phyloP scores from a whole-genome alignment of 1,139 yeast species.

The Yamadazyma dendronema region DNA sequence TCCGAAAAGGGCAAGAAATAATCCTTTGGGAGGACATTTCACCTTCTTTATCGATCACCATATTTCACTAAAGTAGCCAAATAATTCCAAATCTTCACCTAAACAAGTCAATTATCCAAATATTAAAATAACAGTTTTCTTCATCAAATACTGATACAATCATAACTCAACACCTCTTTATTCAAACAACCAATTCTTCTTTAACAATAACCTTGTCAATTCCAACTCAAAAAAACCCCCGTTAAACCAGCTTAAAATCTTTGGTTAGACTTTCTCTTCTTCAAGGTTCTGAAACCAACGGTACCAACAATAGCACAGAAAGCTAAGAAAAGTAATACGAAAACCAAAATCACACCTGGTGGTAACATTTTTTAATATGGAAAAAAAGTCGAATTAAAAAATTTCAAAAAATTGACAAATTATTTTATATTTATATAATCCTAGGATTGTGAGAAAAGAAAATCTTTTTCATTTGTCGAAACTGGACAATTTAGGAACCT shows the following conservation, averaged over 20 bases:
- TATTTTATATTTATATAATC: conserved; percentile 10
- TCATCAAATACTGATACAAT: too few species aligned
- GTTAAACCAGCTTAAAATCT: conserved; percentile 36
- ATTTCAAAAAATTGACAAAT: conserved; percentile 8
- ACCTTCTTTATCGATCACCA: not conserved
- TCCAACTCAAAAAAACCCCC: conserved; percentile 1
- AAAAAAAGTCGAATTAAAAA: conserved; percentile 5
- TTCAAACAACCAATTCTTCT: not conserved
- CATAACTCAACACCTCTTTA: not conserved
- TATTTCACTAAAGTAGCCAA: conserved; percentile 3
- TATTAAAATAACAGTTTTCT: not conserved
- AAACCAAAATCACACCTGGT: conserved; percentile 52
- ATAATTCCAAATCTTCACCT: not conserved
- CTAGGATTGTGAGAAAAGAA: not conserved
- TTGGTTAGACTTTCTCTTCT: conserved; percentile 46
- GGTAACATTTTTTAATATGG: conserved; percentile 37
- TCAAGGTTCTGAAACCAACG: conserved; percentile 35
- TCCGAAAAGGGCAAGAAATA: conserved; percentile 2
- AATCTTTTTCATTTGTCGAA: conserved; percentile 1
- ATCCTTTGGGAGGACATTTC: conserved; percentile 1
- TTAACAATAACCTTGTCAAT: conserved; percentile 1
- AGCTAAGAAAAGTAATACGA: conserved; percentile 46
- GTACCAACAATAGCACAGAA: conserved; percentile 36
- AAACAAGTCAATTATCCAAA: not conserved
- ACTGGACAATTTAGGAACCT: not conserved